These are phyloP conservation scores for Colletotrichum siamense DNA, from an alignment of 2,329 filamentous ascomycete genomes.

Conservation along the genomic window DNA sequence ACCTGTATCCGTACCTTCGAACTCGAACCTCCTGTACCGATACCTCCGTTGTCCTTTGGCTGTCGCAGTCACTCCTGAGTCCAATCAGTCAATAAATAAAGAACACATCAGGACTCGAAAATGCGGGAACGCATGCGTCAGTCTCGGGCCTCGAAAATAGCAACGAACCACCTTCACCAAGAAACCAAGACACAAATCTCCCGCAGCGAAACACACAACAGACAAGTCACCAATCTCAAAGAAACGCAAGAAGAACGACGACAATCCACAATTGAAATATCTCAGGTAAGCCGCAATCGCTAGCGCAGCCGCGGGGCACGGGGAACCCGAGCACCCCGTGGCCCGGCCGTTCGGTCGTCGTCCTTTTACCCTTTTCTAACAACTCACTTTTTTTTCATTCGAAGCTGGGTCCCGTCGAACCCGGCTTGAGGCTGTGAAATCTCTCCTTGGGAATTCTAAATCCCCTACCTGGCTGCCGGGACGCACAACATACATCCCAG, in stretches of 20 bases:
- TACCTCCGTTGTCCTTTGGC: neutral
- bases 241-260: neutral
- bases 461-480: neutral
- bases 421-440: neutral
- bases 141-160: neutral
- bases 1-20: neutral
- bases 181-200: neutral
- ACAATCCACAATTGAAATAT: neutral
- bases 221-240: neutral
- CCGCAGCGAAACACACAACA: neutral
- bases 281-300: neutral
- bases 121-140: neutral
- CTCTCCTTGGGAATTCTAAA: neutral
- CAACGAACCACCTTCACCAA: neutral
- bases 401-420: neutral
- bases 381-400: neutral
- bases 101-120: neutral
- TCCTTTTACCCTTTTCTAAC: neutral
- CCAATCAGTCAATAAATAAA: neutral
- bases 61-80: neutral
- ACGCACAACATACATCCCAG: neutral
- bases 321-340: constrained; percentile 5
- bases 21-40: neutral
- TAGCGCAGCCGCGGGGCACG: constrained; percentile 6
- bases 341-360: constrained; percentile 2